Evolutionary conservation across 495 filamentous ascomycete species (phyloP).

Genomic region (Aspergillus kassunensis): DNA sequence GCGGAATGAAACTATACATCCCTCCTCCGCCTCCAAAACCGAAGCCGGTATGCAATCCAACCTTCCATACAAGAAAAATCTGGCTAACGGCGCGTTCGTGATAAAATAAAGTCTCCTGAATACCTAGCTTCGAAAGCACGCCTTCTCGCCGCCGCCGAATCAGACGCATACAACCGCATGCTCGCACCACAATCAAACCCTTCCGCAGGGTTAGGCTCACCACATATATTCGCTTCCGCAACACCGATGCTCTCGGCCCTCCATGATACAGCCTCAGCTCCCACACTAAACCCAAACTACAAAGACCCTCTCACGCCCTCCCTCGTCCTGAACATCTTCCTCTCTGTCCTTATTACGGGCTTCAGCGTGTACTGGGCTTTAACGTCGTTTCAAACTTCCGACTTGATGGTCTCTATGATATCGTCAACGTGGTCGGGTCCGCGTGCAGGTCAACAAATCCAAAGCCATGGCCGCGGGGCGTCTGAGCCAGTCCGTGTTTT

Average conservation of each 20-base stretch:
- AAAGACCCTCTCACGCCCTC: conserved; percentile 39
- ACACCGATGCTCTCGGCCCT: conserved; percentile 24
- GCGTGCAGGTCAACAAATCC: not conserved
- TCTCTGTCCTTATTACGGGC: conserved; percentile 43
- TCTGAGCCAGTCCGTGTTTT: conserved; percentile 38
- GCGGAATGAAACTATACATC: conserved; percentile 67
- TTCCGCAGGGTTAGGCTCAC: conserved; percentile 31
- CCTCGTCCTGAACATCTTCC: conserved; percentile 45
- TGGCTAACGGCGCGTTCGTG: too few relatives aligned
- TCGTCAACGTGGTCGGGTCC: conserved; percentile 48
- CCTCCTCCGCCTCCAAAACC: conserved; percentile 73
- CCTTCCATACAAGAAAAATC: too few relatives aligned
- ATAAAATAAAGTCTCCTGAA: conserved; percentile 60
- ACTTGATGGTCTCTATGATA: conserved; percentile 20
- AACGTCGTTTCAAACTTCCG: conserved; percentile 53
- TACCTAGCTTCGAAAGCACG: conserved; percentile 87
- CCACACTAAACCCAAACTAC: conserved; percentile 44
- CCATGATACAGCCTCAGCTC: conserved; percentile 33
- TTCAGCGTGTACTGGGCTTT: conserved; percentile 45
- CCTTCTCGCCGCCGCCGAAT: conserved; percentile 75
- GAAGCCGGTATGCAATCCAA: conserved; percentile 75
- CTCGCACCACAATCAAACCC: conserved; percentile 41
- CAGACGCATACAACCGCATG: conserved; percentile 69
- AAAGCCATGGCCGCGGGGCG: conserved; percentile 26
- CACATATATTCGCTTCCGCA: conserved; percentile 48